Conservation (phyloP, 1,284 basidiomycete genomes). For the Apiotrichum montevideense region DNA sequence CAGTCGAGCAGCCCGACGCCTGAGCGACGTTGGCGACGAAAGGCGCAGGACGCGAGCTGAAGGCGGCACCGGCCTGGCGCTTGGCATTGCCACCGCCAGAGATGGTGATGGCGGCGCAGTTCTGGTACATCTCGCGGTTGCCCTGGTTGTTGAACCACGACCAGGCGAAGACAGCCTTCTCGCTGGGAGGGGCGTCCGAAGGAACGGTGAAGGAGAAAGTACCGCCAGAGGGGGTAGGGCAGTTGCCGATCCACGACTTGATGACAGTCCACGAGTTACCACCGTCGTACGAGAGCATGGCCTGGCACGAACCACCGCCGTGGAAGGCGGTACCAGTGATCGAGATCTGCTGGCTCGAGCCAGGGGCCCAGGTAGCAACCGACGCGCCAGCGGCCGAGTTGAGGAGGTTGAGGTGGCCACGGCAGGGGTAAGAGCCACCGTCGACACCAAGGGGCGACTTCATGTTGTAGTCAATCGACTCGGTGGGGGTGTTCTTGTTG, state of each 20-base stretch:
- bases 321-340: conserved; percentile 40
- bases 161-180: conserved; percentile 46
- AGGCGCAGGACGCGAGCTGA: conserved; percentile 29
- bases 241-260: conserved; percentile 43
- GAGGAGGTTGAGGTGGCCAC: conserved; percentile 41
- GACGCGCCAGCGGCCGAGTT: conserved; percentile 22
- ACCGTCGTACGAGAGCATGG: conserved; percentile 45
- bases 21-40: conserved; percentile 47
- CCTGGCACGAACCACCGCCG: conserved; percentile 47
- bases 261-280: conserved; percentile 48
- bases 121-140: conserved; percentile 47
- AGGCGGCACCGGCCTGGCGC: conserved; percentile 10
- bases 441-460: conserved; percentile 39
- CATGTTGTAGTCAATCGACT: conserved; percentile 42
- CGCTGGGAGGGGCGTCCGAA: conserved; percentile 34
- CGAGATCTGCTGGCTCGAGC: conserved; percentile 29
- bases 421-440: conserved; percentile 41
- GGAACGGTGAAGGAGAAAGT: conserved; percentile 41
- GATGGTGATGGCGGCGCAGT: conserved; percentile 47
- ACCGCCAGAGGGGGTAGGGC: conserved; percentile 26
- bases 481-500: conserved; percentile 32
- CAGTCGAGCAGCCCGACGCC: conserved; percentile 31
- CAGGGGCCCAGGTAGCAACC: conserved; percentile 35
- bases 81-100: conserved; percentile 19
- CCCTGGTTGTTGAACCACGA: conserved; percentile 47